Conservation (phyloP, 139 green algal genomes). For the Chlamydomonas incerta region DNA sequence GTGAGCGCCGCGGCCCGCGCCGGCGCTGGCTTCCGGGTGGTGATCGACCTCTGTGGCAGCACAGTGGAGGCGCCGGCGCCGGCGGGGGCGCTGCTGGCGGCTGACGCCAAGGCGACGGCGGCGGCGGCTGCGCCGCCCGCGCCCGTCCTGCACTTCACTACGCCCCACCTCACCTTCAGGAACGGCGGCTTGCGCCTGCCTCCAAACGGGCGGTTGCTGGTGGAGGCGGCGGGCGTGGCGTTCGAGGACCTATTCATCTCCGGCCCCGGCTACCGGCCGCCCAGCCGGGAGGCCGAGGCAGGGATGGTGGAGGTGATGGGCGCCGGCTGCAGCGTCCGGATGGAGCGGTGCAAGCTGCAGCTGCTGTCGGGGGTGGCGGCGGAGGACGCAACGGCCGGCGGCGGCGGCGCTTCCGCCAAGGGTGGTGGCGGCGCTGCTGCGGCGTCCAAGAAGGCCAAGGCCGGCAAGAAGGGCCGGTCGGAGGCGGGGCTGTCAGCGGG, state of each 20-base stretch:
- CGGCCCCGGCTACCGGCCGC: background rate
- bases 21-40: no score
- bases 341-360: no score
- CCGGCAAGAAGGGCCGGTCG: background rate
- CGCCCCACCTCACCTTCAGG: background rate
- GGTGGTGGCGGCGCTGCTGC: no score
- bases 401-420: no score
- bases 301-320: background rate
- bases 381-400: no score
- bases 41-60: background rate
- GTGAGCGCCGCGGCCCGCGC: no score
- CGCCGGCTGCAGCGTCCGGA: no score
- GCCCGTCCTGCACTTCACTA: background rate
- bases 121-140: background rate
- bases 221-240: background rate
- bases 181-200: slow-evolving; percentile 23
- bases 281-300: background rate
- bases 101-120: background rate
- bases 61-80: background rate
- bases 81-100: background rate
- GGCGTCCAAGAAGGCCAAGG: no score
- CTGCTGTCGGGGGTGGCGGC: no score
- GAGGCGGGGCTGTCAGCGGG: background rate
- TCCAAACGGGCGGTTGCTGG: background rate
- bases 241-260: background rate